Evolutionary conservation across 768 basidiomycete species (phyloP), one percentile per base, ranked within the genome.

Genomic region (Lactarius psammicola): DNA sequence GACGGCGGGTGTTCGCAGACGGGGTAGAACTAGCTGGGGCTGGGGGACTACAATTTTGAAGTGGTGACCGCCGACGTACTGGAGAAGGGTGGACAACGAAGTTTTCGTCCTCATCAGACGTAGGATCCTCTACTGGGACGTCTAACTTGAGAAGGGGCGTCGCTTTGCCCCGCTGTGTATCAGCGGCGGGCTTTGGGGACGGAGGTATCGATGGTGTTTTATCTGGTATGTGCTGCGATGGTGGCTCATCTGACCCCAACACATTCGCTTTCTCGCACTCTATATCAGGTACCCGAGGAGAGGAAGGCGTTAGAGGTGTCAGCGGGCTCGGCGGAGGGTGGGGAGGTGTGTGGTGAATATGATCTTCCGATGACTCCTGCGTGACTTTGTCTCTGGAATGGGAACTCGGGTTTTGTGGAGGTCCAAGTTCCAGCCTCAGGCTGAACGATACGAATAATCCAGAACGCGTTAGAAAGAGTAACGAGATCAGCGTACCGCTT

Each of bases 301-400:
- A 34, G 28, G 65, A 58, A 11, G 65, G 30, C 20, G 60, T 42
- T 3, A 66, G 33, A 23, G 65, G 65, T 26, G 65, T 63, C 42
- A 66, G 42, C 28, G 61, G 65, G 61, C 65, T 66, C 36, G 18
- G n/a, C 8, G 49, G 40, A n/a, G 56, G 33, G 13, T 49, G 23
- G 2, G 61, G 57, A 18, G 23, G 51, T 31, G 62, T 28, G 23
- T 28, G 17, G 20, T 15, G 8, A 30, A 13, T 13, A 54, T n/a
- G n/a, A n/a, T 44, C 55, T 4, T 53, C 53, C 13, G 61, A 46
- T 18, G 51, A n/a, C 56, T 63, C 38, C 40, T 44, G 61, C 15
- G n/a, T 28, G 18, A 34, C 56, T 15, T 42, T 51, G 8, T 40
- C 53, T 11, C 36, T 17, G n/a, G 57, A 42, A 38, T n/a, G 33